Conservation (phyloP, 148 eudicot genomes). For the Chenopodium formosanum region DNA sequence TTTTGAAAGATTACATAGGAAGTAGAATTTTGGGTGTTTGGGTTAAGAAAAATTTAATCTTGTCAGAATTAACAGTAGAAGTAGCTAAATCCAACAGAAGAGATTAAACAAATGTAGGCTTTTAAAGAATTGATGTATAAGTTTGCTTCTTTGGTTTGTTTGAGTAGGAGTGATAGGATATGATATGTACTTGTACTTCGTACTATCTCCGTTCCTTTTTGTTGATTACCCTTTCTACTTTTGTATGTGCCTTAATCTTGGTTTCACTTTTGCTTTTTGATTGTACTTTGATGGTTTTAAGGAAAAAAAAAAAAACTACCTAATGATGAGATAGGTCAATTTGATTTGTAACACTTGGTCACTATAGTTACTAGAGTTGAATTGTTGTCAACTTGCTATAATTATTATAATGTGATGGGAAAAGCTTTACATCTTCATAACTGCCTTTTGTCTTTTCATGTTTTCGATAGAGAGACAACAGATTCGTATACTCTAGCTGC, state of each 20-base stretch:
- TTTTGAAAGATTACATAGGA: not conserved
- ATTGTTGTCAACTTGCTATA: not conserved
- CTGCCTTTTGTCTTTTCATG: not conserved
- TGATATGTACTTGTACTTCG: not conserved
- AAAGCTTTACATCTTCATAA: slow-evolving; percentile 6
- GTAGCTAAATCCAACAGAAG: not conserved
- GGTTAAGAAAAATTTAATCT: not conserved
- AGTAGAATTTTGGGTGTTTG: not conserved
- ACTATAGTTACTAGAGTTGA: not conserved
- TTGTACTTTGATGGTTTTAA: not conserved
- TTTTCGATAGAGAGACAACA: slow-evolving; percentile 61
- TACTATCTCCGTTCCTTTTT: no score
- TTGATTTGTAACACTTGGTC: not conserved
- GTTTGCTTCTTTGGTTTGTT: not conserved
- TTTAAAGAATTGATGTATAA: not conserved
- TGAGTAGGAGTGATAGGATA: not conserved
- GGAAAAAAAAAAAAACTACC: no score
- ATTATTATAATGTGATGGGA: not conserved
- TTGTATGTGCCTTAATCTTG: no score
- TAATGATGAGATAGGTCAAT: not conserved
- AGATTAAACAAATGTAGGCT: not conserved
- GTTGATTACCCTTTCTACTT: no score
- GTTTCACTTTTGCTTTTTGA: not conserved
- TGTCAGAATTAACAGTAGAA: not conserved
- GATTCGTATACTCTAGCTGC: slow-evolving; percentile 73